Percentiles rank a stretch among this genome's conserved stretches.
phyloP scores from a whole-genome alignment of 257 asterid genomes.

The Solanum tacnaense region DNA sequence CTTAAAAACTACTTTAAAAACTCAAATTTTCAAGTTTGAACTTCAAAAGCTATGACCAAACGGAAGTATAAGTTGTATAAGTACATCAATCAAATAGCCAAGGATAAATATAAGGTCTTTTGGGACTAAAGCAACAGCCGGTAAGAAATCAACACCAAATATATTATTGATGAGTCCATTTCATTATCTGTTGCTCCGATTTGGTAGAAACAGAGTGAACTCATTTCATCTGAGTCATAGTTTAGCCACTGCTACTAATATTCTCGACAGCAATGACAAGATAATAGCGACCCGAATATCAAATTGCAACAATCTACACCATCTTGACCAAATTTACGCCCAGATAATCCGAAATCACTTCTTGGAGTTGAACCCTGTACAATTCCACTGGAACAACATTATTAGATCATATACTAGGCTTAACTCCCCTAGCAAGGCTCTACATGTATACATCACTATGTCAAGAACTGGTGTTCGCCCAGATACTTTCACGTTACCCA shows the following conservation, averaged over 20 bases:
- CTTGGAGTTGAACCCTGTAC: constrained; percentile 23
- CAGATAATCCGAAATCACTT: constrained; percentile 47
- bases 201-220: neutral
- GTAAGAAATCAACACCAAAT: neutral
- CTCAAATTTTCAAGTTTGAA: neutral
- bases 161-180: neutral
- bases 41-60: neutral
- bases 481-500: constrained; percentile 61
- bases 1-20: too few relatives aligned
- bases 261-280: constrained; percentile 9
- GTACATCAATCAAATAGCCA: neutral
- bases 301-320: constrained; percentile 27
- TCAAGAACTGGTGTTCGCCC: constrained; percentile 40
- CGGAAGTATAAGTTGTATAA: neutral
- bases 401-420: constrained; percentile 49
- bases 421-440: constrained; percentile 49
- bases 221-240: neutral
- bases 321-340: constrained; percentile 46
- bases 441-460: constrained; percentile 48
- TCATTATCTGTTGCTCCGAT: neutral
- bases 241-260: neutral
- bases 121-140: neutral
- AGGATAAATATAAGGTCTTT: neutral
- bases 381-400: constrained; percentile 73
- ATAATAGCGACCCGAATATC: constrained; percentile 38